Evolutionary conservation across 139 green algal species (phyloP), one percentile per base, ranked within the genome.

Genomic region (Chlamydomonas sphaeroides): DNA sequence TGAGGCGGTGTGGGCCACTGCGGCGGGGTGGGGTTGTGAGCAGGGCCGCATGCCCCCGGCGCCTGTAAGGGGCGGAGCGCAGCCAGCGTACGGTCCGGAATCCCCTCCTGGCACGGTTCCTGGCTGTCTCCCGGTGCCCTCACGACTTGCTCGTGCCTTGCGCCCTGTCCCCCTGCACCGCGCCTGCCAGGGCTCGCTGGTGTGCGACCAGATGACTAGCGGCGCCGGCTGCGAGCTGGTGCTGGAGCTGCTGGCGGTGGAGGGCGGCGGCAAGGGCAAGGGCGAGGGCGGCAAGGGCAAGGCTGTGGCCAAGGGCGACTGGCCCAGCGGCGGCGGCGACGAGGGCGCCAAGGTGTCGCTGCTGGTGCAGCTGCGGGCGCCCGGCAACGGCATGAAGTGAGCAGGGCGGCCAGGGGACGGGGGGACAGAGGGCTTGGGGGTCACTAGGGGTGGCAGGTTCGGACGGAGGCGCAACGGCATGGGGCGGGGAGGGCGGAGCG

Each of bases 141-240:
- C n/a, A n/a, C n/a, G n/a, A n/a, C n/a, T n/a, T n/a, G n/a, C n/a
- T n/a, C n/a, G n/a, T n/a, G n/a, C n/a, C n/a, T n/a, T n/a, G n/a
- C n/a, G n/a, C n/a, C n/a, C n/a, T n/a, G n/a, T n/a, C n/a, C n/a
- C n/a, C n/a, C n/a, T n/a, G n/a, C n/a, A n/a, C n/a, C n/a, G n/a
- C n/a, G n/a, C n/a, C n/a, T n/a, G n/a, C n/a, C n/a, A n/a, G n/a
- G n/a, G n/a, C n/a, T n/a, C 32, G 59, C 23, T 82, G 62, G 42
- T 82, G 45, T 82, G 75, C 45, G 75, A 82, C 62, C 33, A 53
- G 32, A 82, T 72, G 62, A 63, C 23, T 32, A 73, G 61, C 62
- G 35, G 62, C 61, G 33, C 2, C 33, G 18, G 33, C 63, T 14
- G 33, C 26, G 26, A 17, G 18, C 26, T 32, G 63, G 14, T 32